Conservation (phyloP, 78 protist species). For the Isochrysis galbana region DNA sequence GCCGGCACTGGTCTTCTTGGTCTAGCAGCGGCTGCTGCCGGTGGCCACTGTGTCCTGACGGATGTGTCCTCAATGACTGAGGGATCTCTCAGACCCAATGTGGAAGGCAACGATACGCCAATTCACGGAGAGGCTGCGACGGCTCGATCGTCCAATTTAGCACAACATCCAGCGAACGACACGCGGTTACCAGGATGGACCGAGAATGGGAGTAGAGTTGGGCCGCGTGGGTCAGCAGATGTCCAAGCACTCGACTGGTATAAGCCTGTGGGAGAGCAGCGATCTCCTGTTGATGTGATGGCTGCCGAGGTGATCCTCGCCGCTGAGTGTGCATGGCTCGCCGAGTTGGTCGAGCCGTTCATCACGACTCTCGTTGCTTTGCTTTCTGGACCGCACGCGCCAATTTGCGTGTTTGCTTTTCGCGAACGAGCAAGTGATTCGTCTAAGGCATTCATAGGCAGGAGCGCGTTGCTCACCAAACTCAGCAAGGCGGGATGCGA, state of each 20-base stretch:
- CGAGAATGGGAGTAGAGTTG: neutral
- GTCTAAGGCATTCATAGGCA: neutral
- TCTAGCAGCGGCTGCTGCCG: neutral
- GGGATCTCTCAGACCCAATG: neutral
- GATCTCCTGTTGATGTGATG: neutral
- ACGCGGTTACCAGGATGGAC: too few species aligned
- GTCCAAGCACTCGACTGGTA: slow-evolving; percentile 13
- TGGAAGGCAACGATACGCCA: neutral
- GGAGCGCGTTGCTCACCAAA: neutral
- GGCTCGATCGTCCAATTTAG: too few species aligned
- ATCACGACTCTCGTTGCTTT: neutral
- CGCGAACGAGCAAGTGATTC: neutral
- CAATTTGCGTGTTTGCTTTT: neutral
- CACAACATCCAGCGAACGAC: too few species aligned
- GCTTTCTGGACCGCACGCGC: neutral
- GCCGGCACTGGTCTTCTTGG: neutral
- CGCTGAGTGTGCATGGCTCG: slow-evolving; percentile 26
- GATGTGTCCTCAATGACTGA: neutral
- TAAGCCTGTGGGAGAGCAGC: neutral
- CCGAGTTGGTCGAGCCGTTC: slow-evolving; percentile 10
- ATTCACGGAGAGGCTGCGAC: neutral
- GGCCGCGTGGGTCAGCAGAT: neutral
- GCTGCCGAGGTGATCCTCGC: slow-evolving; percentile 1
- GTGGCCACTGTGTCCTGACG: neutral
- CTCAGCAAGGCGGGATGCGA: neutral